These are phyloP conservation scores for Tetraselmis chui DNA, from an alignment of 139 green algal genomes.

Conservation along the genomic window DNA sequence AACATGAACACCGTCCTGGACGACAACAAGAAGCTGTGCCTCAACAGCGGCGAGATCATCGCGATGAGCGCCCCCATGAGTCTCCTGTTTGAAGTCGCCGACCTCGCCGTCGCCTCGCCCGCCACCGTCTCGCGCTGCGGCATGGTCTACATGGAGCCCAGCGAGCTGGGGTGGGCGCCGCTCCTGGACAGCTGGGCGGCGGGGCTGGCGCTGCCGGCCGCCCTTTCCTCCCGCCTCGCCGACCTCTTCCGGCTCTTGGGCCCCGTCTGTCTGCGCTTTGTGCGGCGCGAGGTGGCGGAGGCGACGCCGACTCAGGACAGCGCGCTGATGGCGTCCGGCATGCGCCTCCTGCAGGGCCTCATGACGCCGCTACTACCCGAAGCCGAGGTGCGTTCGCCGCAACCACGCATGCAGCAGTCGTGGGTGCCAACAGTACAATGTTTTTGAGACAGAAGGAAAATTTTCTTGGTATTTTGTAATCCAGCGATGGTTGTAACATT, in stretches of 20 bases:
- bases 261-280: neutral
- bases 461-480: too few relatives aligned
- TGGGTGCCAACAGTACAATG: too few relatives aligned
- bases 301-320: too few relatives aligned
- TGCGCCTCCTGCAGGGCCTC: slow-evolving; percentile 19
- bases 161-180: slow-evolving; percentile 55
- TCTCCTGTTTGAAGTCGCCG: slow-evolving; percentile 81
- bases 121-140: slow-evolving; percentile 69
- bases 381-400: too few relatives aligned
- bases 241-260: neutral
- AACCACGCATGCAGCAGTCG: too few relatives aligned
- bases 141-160: slow-evolving; percentile 71
- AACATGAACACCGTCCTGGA: slow-evolving; percentile 80
- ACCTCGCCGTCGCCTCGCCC: slow-evolving; percentile 62
- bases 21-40: slow-evolving; percentile 76
- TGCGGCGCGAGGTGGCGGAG: neutral
- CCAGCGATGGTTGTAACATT: too few relatives aligned
- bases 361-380: slow-evolving; percentile 1
- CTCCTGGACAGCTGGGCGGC: slow-evolving; percentile 50
- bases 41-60: slow-evolving; percentile 80
- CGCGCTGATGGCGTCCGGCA: slow-evolving; percentile 8
- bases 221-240: too few relatives aligned
- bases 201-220: slow-evolving; percentile 16
- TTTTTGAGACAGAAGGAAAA: too few relatives aligned
- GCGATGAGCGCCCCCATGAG: slow-evolving; percentile 72